Evolutionary conservation across 345 rosid species (phyloP).

Genomic region (Dovyalis caffra): DNA sequence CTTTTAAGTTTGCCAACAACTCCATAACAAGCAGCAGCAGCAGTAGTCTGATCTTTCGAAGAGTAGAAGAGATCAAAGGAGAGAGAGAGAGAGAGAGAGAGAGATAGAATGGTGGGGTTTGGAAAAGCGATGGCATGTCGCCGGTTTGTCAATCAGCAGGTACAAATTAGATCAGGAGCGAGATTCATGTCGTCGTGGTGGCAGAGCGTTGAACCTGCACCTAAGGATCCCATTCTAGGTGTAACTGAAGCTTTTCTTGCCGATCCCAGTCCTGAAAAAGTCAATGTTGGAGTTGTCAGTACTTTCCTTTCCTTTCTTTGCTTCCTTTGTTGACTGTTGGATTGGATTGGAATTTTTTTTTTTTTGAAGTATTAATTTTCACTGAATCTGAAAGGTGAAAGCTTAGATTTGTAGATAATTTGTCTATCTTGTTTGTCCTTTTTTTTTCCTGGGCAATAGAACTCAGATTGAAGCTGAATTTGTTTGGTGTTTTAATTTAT

Average conservation of each 20-base stretch:
- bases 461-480: too few relatives aligned
- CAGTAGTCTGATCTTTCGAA: too few relatives aligned
- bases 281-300: conserved; percentile 94
- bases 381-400: too few relatives aligned
- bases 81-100: too few relatives aligned
- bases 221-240: conserved; percentile 94
- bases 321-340: conserved; percentile 2
- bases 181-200: conserved; percentile 81
- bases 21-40: too few relatives aligned
- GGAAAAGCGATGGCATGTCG: conserved; percentile 30
- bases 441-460: too few relatives aligned
- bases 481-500: too few relatives aligned
- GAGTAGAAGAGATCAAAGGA: too few relatives aligned
- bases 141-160: conserved; percentile 29
- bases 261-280: conserved; percentile 78
- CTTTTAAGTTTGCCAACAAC: too few relatives aligned
- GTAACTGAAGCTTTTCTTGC: conserved; percentile 96
- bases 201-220: conserved; percentile 82
- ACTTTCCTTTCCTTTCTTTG: conserved; percentile 1
- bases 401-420: too few relatives aligned
- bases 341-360: background rate
- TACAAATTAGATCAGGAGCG: conserved; percentile 19
- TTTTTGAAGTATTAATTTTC: background rate
- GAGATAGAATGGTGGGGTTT: conserved; percentile 23
- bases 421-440: too few relatives aligned